phyloP scores from a whole-genome alignment of 805 yeast genomes.

The Pichia nanzhaoensis region DNA sequence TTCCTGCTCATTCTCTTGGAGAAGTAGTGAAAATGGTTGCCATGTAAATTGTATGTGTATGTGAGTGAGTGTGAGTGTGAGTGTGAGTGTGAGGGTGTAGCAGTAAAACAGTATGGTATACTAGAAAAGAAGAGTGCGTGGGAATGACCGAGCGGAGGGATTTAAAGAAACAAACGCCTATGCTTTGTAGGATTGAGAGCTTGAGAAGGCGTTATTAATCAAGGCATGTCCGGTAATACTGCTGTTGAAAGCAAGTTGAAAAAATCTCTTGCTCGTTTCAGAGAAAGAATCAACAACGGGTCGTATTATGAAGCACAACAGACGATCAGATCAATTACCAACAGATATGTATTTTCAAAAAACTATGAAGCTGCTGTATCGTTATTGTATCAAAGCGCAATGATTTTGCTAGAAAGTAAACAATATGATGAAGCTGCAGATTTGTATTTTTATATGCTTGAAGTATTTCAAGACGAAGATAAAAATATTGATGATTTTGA shows the following conservation, averaged over 20 bases:
- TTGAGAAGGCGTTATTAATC: too few species aligned
- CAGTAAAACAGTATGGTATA: too few species aligned
- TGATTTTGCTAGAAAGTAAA: constrained; percentile 56
- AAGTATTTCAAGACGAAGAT: constrained; percentile 47
- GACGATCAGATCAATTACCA: constrained; percentile 82
- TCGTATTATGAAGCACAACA: constrained; percentile 95
- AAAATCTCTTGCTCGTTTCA: constrained; percentile 59
- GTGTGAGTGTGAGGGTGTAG: too few species aligned
- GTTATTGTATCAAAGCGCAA: constrained; percentile 63
- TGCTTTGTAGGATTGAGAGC: too few species aligned
- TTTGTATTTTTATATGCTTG: constrained; percentile 63
- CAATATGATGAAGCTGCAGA: constrained; percentile 83
- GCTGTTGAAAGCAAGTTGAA: constrained; percentile 36
- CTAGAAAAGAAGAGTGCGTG: too few species aligned
- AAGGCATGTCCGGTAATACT: neutral
- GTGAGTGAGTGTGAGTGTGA: too few species aligned
- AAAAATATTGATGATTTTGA: constrained; percentile 29
- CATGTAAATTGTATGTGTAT: too few species aligned
- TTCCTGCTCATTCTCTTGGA: too few species aligned
- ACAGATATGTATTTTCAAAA: constrained; percentile 67
- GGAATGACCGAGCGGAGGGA: too few species aligned
- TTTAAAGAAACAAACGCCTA: too few species aligned
- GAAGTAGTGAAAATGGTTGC: too few species aligned
- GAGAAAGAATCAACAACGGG: constrained; percentile 57
- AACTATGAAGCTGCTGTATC: constrained; percentile 68